A percentile compares a stretch with the other conserved stretches of the same genome.
These are phyloP conservation scores for Globisporangium orthogonon DNA, from an alignment of 352 stramenopile genomes.

Conservation along the genomic window DNA sequence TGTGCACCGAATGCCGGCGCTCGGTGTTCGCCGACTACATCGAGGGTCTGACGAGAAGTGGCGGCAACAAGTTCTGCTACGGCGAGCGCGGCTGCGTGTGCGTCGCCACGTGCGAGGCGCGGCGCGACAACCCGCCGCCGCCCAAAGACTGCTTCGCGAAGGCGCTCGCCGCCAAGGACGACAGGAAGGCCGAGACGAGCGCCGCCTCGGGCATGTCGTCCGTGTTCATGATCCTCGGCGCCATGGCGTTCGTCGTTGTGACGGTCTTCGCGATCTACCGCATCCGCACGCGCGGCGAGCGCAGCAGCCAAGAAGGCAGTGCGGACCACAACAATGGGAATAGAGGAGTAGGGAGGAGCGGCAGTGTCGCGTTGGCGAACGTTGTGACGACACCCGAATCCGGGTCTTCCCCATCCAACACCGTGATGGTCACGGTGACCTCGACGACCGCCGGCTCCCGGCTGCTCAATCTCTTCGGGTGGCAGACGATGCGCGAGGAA, in stretches of 20 bases:
- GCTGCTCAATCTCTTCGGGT: slow-evolving; percentile 34
- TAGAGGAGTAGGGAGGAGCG: not conserved
- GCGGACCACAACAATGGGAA: not conserved
- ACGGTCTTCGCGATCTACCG: slow-evolving; percentile 47
- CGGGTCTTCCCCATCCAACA: slow-evolving; percentile 9
- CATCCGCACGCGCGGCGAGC: slow-evolving; percentile 29
- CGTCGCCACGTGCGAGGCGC: slow-evolving; percentile 13
- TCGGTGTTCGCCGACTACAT: slow-evolving; percentile 17
- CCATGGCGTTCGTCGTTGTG: slow-evolving; percentile 38
- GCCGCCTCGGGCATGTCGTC: not conserved
- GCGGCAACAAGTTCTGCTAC: slow-evolving; percentile 7
- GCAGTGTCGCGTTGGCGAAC: not conserved
- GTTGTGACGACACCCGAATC: slow-evolving; percentile 8
- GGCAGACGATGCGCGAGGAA: slow-evolving; percentile 33
- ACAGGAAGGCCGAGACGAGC: not conserved
- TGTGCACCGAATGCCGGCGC: slow-evolving; percentile 8
- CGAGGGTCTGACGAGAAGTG: slow-evolving; percentile 1
- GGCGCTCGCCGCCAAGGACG: slow-evolving; percentile 11
- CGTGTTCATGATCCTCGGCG: slow-evolving; percentile 23
- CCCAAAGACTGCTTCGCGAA: slow-evolving; percentile 14
- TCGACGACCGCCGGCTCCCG: slow-evolving; percentile 13
- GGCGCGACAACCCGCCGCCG: slow-evolving; percentile 2
- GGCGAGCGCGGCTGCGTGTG: slow-evolving; percentile 15
- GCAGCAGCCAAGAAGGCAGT: not conserved
- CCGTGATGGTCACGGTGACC: slow-evolving; percentile 12